Percentiles rank a stretch among this genome's conserved stretches.
Evolutionary conservation across 2,329 filamentous ascomycete species (phyloP).

Genomic region (Pyricularia pennisetigena): DNA sequence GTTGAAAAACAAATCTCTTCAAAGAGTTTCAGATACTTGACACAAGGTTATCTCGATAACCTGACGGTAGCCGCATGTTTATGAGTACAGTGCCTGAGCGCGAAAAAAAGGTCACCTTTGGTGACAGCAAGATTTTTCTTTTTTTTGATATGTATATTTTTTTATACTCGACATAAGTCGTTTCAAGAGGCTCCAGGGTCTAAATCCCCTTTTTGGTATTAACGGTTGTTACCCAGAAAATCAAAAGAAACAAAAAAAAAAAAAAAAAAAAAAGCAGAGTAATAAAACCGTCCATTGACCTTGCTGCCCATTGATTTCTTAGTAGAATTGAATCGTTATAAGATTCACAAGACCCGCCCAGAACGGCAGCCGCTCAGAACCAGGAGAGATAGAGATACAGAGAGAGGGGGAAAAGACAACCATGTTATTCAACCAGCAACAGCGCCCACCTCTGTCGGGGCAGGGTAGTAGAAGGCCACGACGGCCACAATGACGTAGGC

Average conservation of each 20-base stretch:
- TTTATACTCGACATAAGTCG: too few relatives aligned
- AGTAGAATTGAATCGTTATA: background rate
- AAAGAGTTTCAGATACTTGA: too few relatives aligned
- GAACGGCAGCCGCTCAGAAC: background rate
- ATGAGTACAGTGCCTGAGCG: too few relatives aligned
- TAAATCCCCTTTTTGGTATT: background rate
- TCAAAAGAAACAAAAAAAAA: too few relatives aligned
- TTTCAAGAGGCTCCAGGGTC: background rate
- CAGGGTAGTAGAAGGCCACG: constrained; percentile 57
- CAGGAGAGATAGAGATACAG: background rate
- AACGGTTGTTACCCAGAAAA: background rate
- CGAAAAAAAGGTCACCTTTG: too few relatives aligned
- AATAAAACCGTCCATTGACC: background rate
- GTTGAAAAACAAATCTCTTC: too few relatives aligned
- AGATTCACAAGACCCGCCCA: background rate
- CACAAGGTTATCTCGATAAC: too few relatives aligned
- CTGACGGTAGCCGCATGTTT: too few relatives aligned
- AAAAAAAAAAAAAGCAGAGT: too few relatives aligned
- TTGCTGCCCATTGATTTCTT: background rate
- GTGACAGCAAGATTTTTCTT: too few relatives aligned
- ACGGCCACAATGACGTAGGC: constrained; percentile 60
- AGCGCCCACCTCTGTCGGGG: background rate
- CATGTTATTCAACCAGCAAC: background rate
- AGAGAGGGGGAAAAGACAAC: background rate
- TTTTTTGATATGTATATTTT: too few relatives aligned